Evolutionary conservation across 2,329 filamentous ascomycete genomes (phyloP).

Genomic region (Fusarium beomiforme): DNA sequence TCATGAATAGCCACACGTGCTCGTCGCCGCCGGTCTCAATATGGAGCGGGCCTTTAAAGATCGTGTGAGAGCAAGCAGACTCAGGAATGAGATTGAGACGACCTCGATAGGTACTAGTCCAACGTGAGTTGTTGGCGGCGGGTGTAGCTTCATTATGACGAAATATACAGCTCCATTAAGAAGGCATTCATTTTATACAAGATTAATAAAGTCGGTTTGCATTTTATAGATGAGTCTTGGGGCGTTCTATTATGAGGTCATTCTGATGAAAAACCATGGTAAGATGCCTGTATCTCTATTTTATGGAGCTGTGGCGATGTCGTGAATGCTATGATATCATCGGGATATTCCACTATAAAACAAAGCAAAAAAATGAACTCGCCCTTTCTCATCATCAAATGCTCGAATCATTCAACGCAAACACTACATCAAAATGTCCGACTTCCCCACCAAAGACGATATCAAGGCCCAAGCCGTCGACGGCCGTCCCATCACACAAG

Average conservation of each 20-base stretch:
- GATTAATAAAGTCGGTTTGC: neutral
- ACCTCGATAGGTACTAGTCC: neutral
- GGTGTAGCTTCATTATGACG: too few relatives aligned
- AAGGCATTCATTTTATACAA: too few relatives aligned
- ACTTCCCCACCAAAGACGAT: constrained; percentile 21
- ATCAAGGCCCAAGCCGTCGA: constrained; percentile 17
- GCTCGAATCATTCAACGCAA: neutral
- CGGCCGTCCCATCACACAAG: constrained; percentile 23
- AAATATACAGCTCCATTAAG: too few relatives aligned
- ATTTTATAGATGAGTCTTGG: neutral
- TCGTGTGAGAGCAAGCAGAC: neutral
- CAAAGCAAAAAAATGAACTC: neutral
- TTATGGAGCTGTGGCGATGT: constrained; percentile 9
- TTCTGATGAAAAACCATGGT: neutral
- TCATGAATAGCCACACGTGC: constrained; percentile 44
- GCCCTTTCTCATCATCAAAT: too few relatives aligned
- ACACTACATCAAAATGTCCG: neutral
- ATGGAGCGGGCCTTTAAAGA: constrained; percentile 43
- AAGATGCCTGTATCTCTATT: neutral
- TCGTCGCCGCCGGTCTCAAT: constrained; percentile 22
- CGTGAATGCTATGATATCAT: constrained; percentile 9
- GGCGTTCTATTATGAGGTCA: constrained; percentile 1
- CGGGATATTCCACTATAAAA: accelerated
- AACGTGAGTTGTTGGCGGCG: too few relatives aligned
- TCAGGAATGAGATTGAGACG: constrained; percentile 33